Conservation (phyloP, 176 grass and related monocot species). For the Musa itinerans region DNA sequence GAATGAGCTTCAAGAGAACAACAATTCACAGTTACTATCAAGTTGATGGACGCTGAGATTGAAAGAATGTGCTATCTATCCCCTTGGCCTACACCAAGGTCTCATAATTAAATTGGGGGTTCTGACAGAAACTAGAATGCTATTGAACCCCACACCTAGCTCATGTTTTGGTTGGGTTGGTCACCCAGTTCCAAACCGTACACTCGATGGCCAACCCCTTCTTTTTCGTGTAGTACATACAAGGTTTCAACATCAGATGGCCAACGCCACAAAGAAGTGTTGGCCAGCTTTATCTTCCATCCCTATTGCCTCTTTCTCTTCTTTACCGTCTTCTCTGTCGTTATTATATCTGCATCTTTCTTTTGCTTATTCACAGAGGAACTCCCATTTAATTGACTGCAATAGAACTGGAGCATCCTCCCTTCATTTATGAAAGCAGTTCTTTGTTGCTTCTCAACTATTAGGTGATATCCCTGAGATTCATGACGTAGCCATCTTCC, state of each 20-base stretch:
- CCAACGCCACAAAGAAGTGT: background rate
- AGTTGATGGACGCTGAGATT: no score
- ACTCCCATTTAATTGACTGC: background rate
- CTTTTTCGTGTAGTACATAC: background rate
- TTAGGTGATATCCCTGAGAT: slow-evolving; percentile 1
- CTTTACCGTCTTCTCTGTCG: no score
- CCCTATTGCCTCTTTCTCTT: background rate
- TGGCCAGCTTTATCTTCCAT: slow-evolving; percentile 2
- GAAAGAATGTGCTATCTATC: no score
- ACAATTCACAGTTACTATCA: no score
- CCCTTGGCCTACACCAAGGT: no score
- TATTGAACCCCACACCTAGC: no score
- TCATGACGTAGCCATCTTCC: background rate
- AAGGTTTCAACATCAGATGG: background rate
- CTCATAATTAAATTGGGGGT: no score
- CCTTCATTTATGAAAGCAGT: slow-evolving; percentile 9
- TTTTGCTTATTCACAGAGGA: background rate
- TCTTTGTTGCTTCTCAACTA: slow-evolving; percentile 1
- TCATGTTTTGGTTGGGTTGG: slow-evolving; percentile 5
- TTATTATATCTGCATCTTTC: background rate
- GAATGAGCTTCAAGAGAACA: no score
- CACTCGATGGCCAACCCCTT: background rate
- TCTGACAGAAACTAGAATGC: no score
- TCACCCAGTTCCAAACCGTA: slow-evolving; percentile 26
- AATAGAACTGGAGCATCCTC: slow-evolving; percentile 3